Evolutionary conservation across 805 yeast species (phyloP), one percentile per base, ranked within the genome.

Genomic region (Candida hungchunana): DNA sequence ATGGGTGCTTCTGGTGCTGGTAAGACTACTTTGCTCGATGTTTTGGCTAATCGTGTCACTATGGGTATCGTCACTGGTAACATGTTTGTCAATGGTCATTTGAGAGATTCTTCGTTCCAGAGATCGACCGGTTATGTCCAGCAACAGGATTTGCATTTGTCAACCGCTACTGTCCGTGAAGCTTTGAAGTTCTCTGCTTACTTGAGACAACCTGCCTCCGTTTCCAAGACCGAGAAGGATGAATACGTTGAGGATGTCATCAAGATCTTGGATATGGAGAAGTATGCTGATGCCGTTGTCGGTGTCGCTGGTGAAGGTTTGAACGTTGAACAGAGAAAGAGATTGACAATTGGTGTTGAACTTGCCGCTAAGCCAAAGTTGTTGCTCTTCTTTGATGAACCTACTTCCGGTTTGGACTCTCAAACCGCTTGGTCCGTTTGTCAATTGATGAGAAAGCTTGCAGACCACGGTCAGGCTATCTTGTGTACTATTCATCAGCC

Each of bases 1-100:
- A 77, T 77, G 82, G 85, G 87, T 48, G 79, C 81, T 13, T 77
- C 87, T 26, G 88, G 88, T 63, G 88, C 89, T 41, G 89, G 89
- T 68, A 81, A 81, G 55, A 82, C 89, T 14, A 81, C 88, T 6
- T 63, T 81, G 40, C 64, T 81, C 48, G 82, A 81, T 63, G 78
- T 79, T 51, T 66, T 82, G 50, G 81, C 86, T 25, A 79, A 77
- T 50, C 73, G 88, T 58, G 74, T 79, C 34, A 77, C 82, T 13
- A 66, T 72, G 61, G 89, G 89, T 63, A 76, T 76, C 36, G 78
- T 82, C 37, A 70, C 83, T 32, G 82, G 82, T 55, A 79, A 79
- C 48, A 69, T 73, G 63, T 60, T 76, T 56, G 83, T 80, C 22
- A 77, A 81, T 57, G 88, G 87, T 42, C 65, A 64, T 37, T 64